Conservation (phyloP, 139 green algal genomes). For the Chlorella sp. region DNA sequence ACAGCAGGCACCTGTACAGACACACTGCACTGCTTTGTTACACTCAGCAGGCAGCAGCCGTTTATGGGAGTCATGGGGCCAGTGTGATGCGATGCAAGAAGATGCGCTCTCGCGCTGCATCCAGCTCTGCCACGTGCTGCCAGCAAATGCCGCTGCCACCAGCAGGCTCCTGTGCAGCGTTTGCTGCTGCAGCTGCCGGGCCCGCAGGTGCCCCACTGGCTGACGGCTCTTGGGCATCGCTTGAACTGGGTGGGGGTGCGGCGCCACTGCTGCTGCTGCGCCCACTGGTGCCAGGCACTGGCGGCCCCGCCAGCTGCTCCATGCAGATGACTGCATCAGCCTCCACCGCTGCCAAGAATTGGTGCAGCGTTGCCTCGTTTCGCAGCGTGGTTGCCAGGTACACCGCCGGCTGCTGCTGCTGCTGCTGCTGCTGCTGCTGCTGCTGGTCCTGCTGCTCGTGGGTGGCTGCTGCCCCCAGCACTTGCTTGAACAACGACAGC, state of each 20-base stretch:
- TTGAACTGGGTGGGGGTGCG: too few species aligned
- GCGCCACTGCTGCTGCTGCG: neutral
- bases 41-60: neutral
- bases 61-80: neutral
- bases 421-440: constrained; percentile 12
- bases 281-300: neutral
- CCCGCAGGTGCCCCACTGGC: too few species aligned
- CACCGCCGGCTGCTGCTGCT: constrained; percentile 4
- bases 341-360: constrained; percentile 10
- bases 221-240: too few species aligned
- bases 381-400: constrained; percentile 31
- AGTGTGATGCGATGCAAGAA: constrained; percentile 37
- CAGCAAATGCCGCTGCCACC: constrained; percentile 14
- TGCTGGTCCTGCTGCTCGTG: neutral
- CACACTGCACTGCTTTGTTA: too few species aligned
- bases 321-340: constrained; percentile 1
- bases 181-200: neutral
- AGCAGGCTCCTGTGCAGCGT: neutral
- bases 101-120: constrained; percentile 18
- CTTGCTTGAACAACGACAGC: constrained; percentile 29
- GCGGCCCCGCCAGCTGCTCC: constrained; percentile 1
- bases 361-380: constrained; percentile 33
- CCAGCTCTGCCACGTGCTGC: constrained; percentile 20
- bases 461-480: constrained; percentile 18
- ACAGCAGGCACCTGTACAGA: too few species aligned